phyloP scores from a whole-genome alignment of 2,329 filamentous ascomycete genomes.

The Exserohilum turcica region DNA sequence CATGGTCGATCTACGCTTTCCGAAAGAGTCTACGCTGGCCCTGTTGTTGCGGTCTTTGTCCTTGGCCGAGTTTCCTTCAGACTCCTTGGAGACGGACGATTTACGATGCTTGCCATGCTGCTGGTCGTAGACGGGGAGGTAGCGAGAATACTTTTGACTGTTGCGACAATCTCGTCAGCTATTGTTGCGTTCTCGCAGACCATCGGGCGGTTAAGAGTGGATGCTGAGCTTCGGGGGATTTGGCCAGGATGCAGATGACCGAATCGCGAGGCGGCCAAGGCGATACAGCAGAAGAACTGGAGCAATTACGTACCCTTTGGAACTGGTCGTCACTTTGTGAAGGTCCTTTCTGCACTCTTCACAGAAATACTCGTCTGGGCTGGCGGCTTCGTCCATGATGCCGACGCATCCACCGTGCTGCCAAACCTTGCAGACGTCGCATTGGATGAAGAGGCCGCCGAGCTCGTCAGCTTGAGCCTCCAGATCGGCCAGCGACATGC shows the following conservation, averaged over 20 bases:
- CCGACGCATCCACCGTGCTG: constrained; percentile 97
- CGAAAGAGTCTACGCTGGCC: constrained; percentile 62
- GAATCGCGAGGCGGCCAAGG: neutral
- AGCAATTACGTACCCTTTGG: constrained; percentile 75
- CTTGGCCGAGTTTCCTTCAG: constrained; percentile 59
- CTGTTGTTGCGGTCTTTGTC: constrained; percentile 61
- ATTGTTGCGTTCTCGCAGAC: neutral
- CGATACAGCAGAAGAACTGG: constrained; percentile 12
- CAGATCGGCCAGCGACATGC: constrained; percentile 63
- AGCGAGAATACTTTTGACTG: constrained; percentile 67
- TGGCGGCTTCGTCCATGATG: constrained; percentile 90
- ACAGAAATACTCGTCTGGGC: constrained; percentile 97
- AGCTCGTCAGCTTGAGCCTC: constrained; percentile 68
- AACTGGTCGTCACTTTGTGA: constrained; percentile 79
- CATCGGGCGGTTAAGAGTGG: neutral
- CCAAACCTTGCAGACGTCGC: constrained; percentile 97
- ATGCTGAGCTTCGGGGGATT: neutral
- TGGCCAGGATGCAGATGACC: neutral
- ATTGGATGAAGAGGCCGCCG: constrained; percentile 96
- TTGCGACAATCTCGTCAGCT: constrained; percentile 8
- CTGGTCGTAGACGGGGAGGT: constrained; percentile 64
- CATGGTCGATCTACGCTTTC: constrained; percentile 93
- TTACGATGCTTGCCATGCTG: constrained; percentile 62
- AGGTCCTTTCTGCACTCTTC: constrained; percentile 91
- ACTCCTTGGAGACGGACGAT: constrained; percentile 69